Base-by-base conservation (phyloP, 208 protist species). In the Leishmania major region DNA sequence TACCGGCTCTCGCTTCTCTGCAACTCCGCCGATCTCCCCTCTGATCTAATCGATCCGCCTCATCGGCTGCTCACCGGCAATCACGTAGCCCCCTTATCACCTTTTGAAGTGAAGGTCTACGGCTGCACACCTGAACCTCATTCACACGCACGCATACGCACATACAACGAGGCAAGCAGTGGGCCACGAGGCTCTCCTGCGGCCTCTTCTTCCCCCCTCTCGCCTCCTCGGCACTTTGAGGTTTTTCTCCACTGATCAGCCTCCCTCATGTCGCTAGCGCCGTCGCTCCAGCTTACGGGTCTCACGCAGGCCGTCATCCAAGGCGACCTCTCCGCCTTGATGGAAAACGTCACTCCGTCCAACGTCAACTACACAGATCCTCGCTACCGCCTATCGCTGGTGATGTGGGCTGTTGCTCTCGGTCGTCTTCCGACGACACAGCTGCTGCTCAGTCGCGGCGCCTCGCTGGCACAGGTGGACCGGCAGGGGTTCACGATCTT, bases 301-400 rank as follows among this genome's bases (percentile, higher is more conserved):
- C 80, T 94, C 45, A 70, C 90, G 0, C 78, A 86, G 37, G 88
- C 89, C 7, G 89, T 93, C 28, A 81, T 91, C n/a, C 37, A 90
- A n/a, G 91, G 91, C 35, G 79, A 92, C 71, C 78, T 94, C 55
- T 77, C 71, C 55, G 22, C 84, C 69, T 80, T 92, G 43, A 83
- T 90, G 60, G 78, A 85, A 31, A 45, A 53, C 28, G 84, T 97
- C 19, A 95, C 90, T 0, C 80, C 86, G 45, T 74, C 89, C 70
- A 97, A 97, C 75, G 90, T 96, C 28, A 97, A 97, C 85, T 93
- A 89, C 83, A 86, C 87, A 17, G 92, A 96, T 74, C 86, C 84
- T 17, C 83, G 89, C 67, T 87, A 94, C 74, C 85, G 89, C 45
- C 86, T 95, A 10, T 91, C 92, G 67, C 87, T 96, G 57, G 82